Percentiles rank a stretch among this genome's conserved stretches.
Conservation (phyloP, 2,329 filamentous ascomycete species). For the Trichoderma citrinoviride region DNA sequence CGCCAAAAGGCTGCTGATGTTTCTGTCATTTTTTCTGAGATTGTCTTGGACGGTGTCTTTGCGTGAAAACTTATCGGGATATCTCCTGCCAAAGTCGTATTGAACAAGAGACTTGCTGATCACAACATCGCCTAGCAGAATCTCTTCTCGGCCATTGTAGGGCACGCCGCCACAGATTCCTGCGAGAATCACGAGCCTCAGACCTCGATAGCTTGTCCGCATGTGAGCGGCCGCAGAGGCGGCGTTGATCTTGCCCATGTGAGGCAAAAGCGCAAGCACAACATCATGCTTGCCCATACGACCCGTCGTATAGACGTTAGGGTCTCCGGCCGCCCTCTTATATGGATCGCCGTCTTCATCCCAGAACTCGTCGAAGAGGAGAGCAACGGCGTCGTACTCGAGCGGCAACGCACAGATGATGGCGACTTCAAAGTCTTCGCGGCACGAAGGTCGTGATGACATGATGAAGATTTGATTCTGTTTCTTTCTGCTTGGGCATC, state of each 20-base stretch:
- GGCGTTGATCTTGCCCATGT: constrained; percentile 32
- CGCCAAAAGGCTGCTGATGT: constrained; percentile 31
- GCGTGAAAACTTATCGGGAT: constrained; percentile 26
- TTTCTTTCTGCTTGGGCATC: too few species aligned
- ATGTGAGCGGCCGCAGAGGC: constrained; percentile 30
- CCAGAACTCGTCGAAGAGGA: constrained; percentile 32
- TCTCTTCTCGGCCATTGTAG: constrained; percentile 18
- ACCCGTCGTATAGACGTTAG: constrained; percentile 32
- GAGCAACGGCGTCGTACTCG: constrained; percentile 28
- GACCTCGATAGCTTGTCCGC: constrained; percentile 33
- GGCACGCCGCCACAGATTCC: constrained; percentile 41
- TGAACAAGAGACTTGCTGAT: constrained; percentile 32
- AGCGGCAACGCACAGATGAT: constrained; percentile 31
- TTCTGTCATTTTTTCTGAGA: constrained; percentile 28
- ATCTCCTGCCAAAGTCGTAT: constrained; percentile 32
- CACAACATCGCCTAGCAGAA: constrained; percentile 34
- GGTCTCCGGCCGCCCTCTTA: constrained; percentile 28
- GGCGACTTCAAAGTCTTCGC: constrained; percentile 28
- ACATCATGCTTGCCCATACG: constrained; percentile 31
- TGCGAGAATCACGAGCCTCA: constrained; percentile 31
- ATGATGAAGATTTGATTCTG: background rate
- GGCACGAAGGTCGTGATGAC: background rate
- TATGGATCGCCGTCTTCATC: constrained; percentile 26
- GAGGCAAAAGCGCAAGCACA: constrained; percentile 31
- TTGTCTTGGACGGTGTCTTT: constrained; percentile 31